Percentiles rank a stretch among this genome's conserved stretches.
Evolutionary conservation across 305 asterid species (phyloP).

Genomic region (Striga hermonthica): DNA sequence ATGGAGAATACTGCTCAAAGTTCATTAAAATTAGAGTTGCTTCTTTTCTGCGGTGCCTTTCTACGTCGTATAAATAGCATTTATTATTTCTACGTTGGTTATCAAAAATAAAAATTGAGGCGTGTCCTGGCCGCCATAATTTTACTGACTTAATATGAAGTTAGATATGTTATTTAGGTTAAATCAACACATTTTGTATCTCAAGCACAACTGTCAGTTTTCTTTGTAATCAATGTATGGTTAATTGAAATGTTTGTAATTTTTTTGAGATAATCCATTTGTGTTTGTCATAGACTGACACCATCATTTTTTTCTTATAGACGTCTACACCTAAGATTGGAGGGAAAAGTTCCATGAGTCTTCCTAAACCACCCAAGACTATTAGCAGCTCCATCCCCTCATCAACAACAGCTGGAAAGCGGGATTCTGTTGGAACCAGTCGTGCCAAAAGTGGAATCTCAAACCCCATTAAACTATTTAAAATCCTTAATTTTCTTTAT

Average conservation of each 20-base stretch:
- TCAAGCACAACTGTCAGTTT: constrained; percentile 2
- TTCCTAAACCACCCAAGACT: constrained; percentile 53
- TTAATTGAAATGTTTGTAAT: background rate
- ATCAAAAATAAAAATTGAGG: background rate
- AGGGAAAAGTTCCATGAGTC: constrained; percentile 33
- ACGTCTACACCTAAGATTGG: constrained; percentile 45
- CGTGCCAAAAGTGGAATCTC: constrained; percentile 49
- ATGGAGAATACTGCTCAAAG: too few species aligned
- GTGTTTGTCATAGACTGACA: constrained; percentile 27
- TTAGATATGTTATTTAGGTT: constrained; percentile 9
- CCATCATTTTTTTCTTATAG: constrained; percentile 31
- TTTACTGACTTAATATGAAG: background rate
- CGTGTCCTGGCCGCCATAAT: background rate
- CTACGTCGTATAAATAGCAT: background rate
- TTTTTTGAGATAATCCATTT: constrained; percentile 12
- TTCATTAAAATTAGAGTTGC: too few species aligned
- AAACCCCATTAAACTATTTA: constrained; percentile 38
- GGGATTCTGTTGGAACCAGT: constrained; percentile 48
- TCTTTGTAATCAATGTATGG: background rate
- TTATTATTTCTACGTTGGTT: constrained; percentile 11
- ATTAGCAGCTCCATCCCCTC: constrained; percentile 38
- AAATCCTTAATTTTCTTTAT: background rate
- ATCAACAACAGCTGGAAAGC: constrained; percentile 47
- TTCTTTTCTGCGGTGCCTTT: constrained; percentile 1
- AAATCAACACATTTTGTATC: constrained; percentile 26